Base-by-base conservation (phyloP, 2,329 filamentous ascomycete genomes). In the Apiospora koreana region DNA sequence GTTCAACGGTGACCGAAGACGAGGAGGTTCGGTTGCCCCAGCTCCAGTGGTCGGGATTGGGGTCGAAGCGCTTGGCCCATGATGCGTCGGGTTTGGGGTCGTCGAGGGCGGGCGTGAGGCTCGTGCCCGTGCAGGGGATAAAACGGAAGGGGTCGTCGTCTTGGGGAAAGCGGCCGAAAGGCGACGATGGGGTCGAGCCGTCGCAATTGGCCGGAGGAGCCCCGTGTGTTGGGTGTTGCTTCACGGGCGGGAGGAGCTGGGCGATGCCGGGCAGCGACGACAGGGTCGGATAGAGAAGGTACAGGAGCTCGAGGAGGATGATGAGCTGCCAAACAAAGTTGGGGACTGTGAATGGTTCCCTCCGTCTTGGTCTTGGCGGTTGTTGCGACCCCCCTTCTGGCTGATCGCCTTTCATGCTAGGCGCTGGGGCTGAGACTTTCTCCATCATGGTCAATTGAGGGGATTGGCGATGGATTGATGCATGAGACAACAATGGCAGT, bases 91-190 rank as follows among this genome's bases (percentile, higher is more conserved):
- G 78, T 4, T 79, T 62, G 16, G 75, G 58, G 58, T 86, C 83
- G 31, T 84, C 80, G 21, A 86, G 79, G 1, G 77, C 73, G 0
- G 85, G 85, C 10, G 80, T 81, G 5, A 81, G n/a, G 0, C 82
- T 83, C 9, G 68, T 66, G 48, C 79, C 77, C 5, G 84, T 86
- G 76, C 85, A 86, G 2, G 85, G 85, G 1, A 86, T 76, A 73
- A 86, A 83, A 8, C 72, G 83, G 70, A 87, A 86, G 0, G 83
- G 80, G 68, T 87, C 85, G n/a, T 79, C 74, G 3, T 79, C 73
- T 21, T 73, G 70, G 0, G 85, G 85, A 68, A 86, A 86, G 18
- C 48, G 74, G 16, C 83, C 82, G 50, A 81, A 83, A 1, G 77
- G 76, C 21, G 75, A 28, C 48, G 48, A 62, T 8, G 31, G 9